A percentile compares a stretch with the other conserved stretches of the same genome.
phyloP scores from a whole-genome alignment of 2,329 filamentous ascomycete species.

The Venturia nashicola region DNA sequence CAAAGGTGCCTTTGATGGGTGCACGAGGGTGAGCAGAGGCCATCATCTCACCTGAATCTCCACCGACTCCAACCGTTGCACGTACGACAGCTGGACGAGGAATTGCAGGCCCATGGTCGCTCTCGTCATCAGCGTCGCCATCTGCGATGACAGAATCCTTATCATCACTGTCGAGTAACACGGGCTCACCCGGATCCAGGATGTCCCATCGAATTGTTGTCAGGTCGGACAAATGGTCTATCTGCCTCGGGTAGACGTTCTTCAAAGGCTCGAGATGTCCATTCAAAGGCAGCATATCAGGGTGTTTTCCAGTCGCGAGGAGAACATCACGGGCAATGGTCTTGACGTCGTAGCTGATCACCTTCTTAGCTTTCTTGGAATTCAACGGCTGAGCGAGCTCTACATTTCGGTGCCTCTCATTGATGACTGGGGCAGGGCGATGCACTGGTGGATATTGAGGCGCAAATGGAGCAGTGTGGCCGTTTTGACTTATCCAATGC shows the following conservation, averaged over 20 bases:
- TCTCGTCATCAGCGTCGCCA: slow-evolving; percentile 23
- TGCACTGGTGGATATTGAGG: neutral
- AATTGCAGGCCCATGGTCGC: slow-evolving; percentile 17
- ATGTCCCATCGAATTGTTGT: slow-evolving; percentile 49
- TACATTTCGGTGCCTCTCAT: slow-evolving; percentile 2
- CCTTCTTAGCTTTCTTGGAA: slow-evolving; percentile 33
- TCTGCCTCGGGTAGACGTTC: slow-evolving; percentile 25
- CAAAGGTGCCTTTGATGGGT: neutral
- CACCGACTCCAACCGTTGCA: neutral
- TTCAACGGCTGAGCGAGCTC: slow-evolving; percentile 26
- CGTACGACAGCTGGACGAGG: neutral
- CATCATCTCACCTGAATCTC: neutral
- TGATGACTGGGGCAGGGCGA: neutral
- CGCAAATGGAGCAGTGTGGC: neutral
- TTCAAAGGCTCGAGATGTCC: slow-evolving; percentile 41
- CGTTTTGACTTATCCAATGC: neutral
- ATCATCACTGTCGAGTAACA: neutral
- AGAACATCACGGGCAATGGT: slow-evolving; percentile 54
- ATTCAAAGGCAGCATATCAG: slow-evolving; percentile 46
- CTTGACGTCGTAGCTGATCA: slow-evolving; percentile 43
- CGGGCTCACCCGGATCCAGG: slow-evolving; percentile 40
- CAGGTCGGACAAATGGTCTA: slow-evolving; percentile 39
- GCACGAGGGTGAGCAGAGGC: neutral
- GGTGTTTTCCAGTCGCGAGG: slow-evolving; percentile 49
- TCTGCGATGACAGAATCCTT: slow-evolving; percentile 14